Base-by-base conservation (phyloP, 2,329 filamentous ascomycete species). In the Penicillium aurantiogriseum region DNA sequence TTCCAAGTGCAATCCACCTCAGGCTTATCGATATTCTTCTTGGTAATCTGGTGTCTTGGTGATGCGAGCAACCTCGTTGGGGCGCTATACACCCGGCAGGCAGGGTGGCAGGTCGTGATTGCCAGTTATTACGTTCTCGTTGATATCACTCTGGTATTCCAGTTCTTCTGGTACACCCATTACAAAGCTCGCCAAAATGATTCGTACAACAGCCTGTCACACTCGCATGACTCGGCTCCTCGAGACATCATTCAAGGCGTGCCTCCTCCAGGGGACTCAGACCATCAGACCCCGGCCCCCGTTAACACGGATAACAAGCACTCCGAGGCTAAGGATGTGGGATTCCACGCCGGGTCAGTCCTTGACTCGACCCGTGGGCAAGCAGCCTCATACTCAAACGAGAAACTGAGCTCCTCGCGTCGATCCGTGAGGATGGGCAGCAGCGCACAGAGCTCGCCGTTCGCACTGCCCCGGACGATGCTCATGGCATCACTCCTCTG, bases 121-220 rank as follows among this genome's bases (percentile, higher is more conserved):
- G 86, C 85, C 2, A 76, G 73, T 23, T 89, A 89, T 72, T 89
- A 89, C 68, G 85, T 87, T 49, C 81, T 82, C 27, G 86, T 89
- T 3, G 86, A 89, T 69, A 73, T 85, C 31, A 79, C 82, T 36
- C 75, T 89, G 29, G 84, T 87, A 8, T 74, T 78, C 36, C 86
- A 89, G 72, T 88, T 85, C 76, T 74, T 86, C 38, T 88, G 85
- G 84, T 89, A 88, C 66, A 84, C 85, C 50, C 76, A 82, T 58
- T 68, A 85, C 58, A 79, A 81, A 65, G 77, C 54, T 7, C 55
- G 81, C 54, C 80, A 78, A 46, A 71, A 78, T 54, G 76, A 79
- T 21, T 68, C 63, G 13, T 72, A 73, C 51, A 58, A 64, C 53
- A 65, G 67, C 19, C 57, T 72, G 27, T 61, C 65, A 29, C 62